These are phyloP conservation scores for Scheffersomyces cryptocercus DNA, from an alignment of 1,139 yeast genomes.

Conservation along the genomic window DNA sequence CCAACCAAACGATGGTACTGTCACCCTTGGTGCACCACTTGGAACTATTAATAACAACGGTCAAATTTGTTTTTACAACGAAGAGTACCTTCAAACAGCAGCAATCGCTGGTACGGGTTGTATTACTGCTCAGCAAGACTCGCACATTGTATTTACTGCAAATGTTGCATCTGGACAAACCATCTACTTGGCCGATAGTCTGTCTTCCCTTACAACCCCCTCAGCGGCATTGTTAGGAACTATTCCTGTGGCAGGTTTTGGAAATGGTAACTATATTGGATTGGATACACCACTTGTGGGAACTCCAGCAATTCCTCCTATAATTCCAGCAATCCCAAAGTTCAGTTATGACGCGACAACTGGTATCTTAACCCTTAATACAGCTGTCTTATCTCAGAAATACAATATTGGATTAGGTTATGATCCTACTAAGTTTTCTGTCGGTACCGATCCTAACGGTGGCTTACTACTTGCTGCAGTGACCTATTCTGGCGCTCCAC, in stretches of 20 bases:
- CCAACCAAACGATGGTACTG: constrained; percentile 7
- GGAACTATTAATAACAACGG: constrained; percentile 12
- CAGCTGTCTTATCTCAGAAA: constrained; percentile 8
- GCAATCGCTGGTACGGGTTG: constrained; percentile 16
- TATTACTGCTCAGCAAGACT: constrained; percentile 9
- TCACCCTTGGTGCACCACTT: constrained; percentile 10
- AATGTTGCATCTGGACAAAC: constrained; percentile 11
- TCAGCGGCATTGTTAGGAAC: constrained; percentile 17
- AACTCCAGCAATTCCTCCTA: constrained; percentile 1
- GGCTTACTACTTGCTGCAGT: constrained; percentile 16
- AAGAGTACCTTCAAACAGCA: constrained; percentile 12
- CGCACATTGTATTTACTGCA: constrained; percentile 8
- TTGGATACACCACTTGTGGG: constrained; percentile 14
- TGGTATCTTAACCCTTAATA: constrained; percentile 22
- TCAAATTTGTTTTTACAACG: constrained; percentile 14
- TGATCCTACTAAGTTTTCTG: constrained; percentile 9
- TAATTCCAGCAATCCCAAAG: constrained; percentile 8
- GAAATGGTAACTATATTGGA: constrained; percentile 28
- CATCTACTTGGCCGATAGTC: constrained; percentile 10
- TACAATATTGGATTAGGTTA: constrained; percentile 28
- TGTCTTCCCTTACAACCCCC: constrained; percentile 13
- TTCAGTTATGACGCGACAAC: constrained; percentile 14
- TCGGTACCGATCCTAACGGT: constrained; percentile 6
- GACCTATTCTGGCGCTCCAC: constrained; percentile 17
- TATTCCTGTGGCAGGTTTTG: constrained; percentile 29